Base-by-base conservation (phyloP, 495 filamentous ascomycete species). In the Copromyces sp. region DNA sequence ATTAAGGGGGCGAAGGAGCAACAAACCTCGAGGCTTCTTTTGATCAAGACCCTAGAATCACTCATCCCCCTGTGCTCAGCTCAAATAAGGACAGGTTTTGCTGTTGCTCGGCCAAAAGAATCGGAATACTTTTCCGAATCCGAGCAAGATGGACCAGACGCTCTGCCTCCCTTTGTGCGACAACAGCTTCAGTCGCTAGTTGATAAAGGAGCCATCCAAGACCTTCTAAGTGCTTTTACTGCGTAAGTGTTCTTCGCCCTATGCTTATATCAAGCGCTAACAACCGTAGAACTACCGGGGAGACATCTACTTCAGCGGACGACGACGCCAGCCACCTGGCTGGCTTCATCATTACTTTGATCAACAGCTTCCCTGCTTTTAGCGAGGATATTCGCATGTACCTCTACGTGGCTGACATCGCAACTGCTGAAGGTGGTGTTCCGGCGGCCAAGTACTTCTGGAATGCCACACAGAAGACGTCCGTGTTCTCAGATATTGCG, bases 351-450 rank as follows among this genome's bases (percentile, higher is more conserved):
- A 84, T 98, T 53, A 95, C 92, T 16, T 82, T 99, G 9, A 82
- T 98, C 8, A 89, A 91, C 72, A 92, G 93, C 71, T 99, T 99
- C 75, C 95, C 94, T 24, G 85, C 87, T 9, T 86, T 89, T 45
- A 88, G 90, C 24, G 94, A 97, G 76, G 96, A 98, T 70, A 96
- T 98, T 69, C 91, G 94, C 1, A 97, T 98, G 93, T 96, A 95
- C 86, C 83, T 99, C 5, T 98, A 94, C 75, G 83, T 94, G 16
- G 91, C 93, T 0, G 94, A 94, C 39, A 90, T 92, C 12, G 83
- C 86, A 3, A 86, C 85, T 24, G 82, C 75, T 20, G 77, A 79
- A 39, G 77, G 80, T 9, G 79, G 78, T 16, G 78, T 91, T 17
- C 91, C 95, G 0, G 90, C 93, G 7, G 89, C 96, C 70, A 92